phyloP scores from a whole-genome alignment of 1,139 yeast species.

The Blastobotrys petasosporus region DNA sequence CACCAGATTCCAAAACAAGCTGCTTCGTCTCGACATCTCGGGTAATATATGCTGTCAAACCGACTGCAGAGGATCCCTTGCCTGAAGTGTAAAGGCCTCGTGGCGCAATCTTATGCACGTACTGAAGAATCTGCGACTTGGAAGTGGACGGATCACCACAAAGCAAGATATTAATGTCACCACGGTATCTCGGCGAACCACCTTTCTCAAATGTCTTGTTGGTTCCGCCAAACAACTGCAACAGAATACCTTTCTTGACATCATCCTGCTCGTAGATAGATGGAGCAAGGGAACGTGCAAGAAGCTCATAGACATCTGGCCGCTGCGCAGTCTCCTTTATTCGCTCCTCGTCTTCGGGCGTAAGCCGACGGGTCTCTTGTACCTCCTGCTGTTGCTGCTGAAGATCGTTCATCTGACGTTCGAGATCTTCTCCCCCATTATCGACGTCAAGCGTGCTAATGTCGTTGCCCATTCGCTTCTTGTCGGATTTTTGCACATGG shows the following conservation, averaged over 20 bases:
- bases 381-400: slow-evolving; percentile 42
- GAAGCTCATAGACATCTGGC: slow-evolving; percentile 76
- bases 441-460: slow-evolving; percentile 50
- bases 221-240: slow-evolving; percentile 93
- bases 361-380: slow-evolving; percentile 65
- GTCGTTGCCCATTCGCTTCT: slow-evolving; percentile 76
- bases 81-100: slow-evolving; percentile 98
- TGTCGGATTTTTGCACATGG: slow-evolving; percentile 82
- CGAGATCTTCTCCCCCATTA: slow-evolving; percentile 18
- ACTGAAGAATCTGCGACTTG: slow-evolving; percentile 86
- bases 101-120: slow-evolving; percentile 96
- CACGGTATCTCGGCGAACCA: slow-evolving; percentile 79
- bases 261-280: slow-evolving; percentile 94
- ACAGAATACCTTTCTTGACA: slow-evolving; percentile 86
- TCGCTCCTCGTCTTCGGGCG: slow-evolving; percentile 60
- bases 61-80: slow-evolving; percentile 98
- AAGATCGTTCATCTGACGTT: slow-evolving; percentile 24
- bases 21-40: slow-evolving; percentile 92
- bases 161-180: slow-evolving; percentile 81
- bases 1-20: slow-evolving; percentile 91
- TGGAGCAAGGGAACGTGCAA: slow-evolving; percentile 91
- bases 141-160: slow-evolving; percentile 99
- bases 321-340: slow-evolving; percentile 60
- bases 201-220: slow-evolving; percentile 85
- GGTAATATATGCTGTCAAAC: slow-evolving; percentile 94